A percentile compares a stretch with the other conserved stretches of the same genome.
Evolutionary conservation across 768 basidiomycete genomes (phyloP).

Genomic region (Psilocybe cubensis): DNA sequence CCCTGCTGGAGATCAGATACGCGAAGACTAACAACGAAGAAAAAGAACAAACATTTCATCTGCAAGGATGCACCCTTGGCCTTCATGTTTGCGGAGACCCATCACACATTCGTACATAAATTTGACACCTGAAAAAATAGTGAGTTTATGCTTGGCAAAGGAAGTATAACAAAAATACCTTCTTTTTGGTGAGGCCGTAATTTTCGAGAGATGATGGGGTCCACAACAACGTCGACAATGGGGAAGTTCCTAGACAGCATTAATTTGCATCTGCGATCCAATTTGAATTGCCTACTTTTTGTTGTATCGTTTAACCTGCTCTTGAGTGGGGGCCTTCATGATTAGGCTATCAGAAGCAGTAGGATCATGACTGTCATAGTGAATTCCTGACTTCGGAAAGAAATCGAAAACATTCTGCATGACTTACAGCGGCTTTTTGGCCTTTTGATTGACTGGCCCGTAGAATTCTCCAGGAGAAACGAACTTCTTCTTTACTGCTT

Average conservation of each 20-base stretch:
- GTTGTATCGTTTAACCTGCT: slow-evolving; percentile 69
- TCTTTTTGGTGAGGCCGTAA: slow-evolving; percentile 91
- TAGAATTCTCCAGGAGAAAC: slow-evolving; percentile 69
- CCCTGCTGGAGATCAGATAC: slow-evolving; percentile 49
- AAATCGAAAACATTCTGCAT: not conserved
- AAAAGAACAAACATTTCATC: slow-evolving; percentile 80
- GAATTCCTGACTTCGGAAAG: not conserved
- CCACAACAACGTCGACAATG: slow-evolving; percentile 84
- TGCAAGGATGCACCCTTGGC: slow-evolving; percentile 93
- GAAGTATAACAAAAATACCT: slow-evolving; percentile 44
- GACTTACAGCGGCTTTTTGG: slow-evolving; percentile 53
- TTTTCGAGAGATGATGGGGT: slow-evolving; percentile 76
- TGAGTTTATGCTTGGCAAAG: not conserved
- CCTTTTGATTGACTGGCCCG: slow-evolving; percentile 40
- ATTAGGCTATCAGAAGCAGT: slow-evolving; percentile 77
- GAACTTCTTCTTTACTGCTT: slow-evolving; percentile 29
- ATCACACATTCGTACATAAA: slow-evolving; percentile 97
- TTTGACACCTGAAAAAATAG: slow-evolving; percentile 56
- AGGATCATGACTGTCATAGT: slow-evolving; percentile 72
- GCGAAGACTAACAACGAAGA: not conserved
- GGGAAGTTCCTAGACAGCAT: slow-evolving; percentile 52
- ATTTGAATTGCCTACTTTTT: slow-evolving; percentile 53
- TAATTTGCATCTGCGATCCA: slow-evolving; percentile 3
- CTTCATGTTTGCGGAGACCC: slow-evolving; percentile 90
- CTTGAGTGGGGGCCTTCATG: slow-evolving; percentile 77